Conservation (phyloP, 2,329 filamentous ascomycete species). For the Penicillium brevicompactum region DNA sequence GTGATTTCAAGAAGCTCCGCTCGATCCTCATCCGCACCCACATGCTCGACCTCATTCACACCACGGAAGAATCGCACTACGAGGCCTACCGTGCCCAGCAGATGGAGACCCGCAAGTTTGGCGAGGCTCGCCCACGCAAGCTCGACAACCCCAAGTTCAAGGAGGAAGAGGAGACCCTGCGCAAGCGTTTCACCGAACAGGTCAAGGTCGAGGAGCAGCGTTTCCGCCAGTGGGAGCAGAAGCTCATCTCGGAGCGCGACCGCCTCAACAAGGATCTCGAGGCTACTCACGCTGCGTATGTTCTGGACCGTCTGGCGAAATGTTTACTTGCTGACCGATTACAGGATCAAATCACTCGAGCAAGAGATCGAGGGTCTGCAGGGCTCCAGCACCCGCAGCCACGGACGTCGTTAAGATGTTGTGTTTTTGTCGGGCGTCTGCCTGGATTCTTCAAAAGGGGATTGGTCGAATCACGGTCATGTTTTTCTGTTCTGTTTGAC, state of each 20-base stretch:
- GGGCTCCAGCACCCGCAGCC: conserved; percentile 83
- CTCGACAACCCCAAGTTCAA: conserved; percentile 99
- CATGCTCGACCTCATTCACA: conserved; percentile 99
- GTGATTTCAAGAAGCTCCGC: conserved; percentile 99
- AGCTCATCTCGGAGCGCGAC: conserved; percentile 97
- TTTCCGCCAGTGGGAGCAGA: conserved; percentile 99
- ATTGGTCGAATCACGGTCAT: conserved; percentile 31
- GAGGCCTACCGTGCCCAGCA: conserved; percentile 98
- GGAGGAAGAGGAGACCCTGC: conserved; percentile 96
- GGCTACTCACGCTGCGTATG: conserved; percentile 81
- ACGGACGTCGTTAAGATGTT: conserved; percentile 76
- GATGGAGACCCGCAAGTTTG: conserved; percentile 99
- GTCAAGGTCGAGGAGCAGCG: conserved; percentile 99
- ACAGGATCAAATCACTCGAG: conserved; percentile 63
- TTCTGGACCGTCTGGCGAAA: conserved; percentile 12
- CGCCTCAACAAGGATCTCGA: conserved; percentile 99
- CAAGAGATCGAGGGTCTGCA: conserved; percentile 92
- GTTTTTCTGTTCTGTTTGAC: conserved; percentile 37
- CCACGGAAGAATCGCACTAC: conserved; percentile 98
- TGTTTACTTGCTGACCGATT: conserved; percentile 26
- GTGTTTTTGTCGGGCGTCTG: conserved; percentile 15
- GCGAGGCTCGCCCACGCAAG: conserved; percentile 95
- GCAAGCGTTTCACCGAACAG: conserved; percentile 99
- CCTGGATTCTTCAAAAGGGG: conserved; percentile 28
- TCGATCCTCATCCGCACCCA: conserved; percentile 98